A percentile compares a stretch with the other conserved stretches of the same genome.
Evolutionary conservation across 495 filamentous ascomycete species (phyloP).

Genomic region (Chaetomium tenue): DNA sequence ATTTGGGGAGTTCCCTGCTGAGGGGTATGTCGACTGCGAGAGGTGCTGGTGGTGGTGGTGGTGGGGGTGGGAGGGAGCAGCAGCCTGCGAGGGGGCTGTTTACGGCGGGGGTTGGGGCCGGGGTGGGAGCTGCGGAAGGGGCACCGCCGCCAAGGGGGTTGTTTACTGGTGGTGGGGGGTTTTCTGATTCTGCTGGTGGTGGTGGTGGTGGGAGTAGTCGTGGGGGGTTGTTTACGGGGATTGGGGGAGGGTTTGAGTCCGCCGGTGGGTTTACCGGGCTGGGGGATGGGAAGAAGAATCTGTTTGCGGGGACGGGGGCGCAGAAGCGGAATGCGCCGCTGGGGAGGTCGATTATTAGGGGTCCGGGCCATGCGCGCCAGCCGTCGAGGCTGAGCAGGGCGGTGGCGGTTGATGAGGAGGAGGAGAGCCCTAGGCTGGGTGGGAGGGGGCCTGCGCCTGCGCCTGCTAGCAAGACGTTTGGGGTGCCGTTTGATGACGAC

Average conservation of each 20-base stretch:
- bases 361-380: slow-evolving; percentile 11
- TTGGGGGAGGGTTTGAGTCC: slow-evolving; percentile 5
- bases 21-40: slow-evolving; percentile 30
- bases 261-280: not conserved
- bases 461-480: slow-evolving; percentile 34
- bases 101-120: not conserved
- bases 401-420: slow-evolving; percentile 24
- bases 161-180: not conserved
- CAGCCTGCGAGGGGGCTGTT: slow-evolving; percentile 11
- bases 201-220: too few relatives aligned
- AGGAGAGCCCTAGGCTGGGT: slow-evolving; percentile 21
- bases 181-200: not conserved
- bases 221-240: slow-evolving; percentile 17
- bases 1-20: slow-evolving; percentile 65
- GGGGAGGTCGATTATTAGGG: slow-evolving; percentile 20
- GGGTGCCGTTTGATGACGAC: slow-evolving; percentile 35
- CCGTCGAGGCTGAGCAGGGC: slow-evolving; percentile 30
- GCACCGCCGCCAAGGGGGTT: not conserved
- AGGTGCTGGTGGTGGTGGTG: not conserved
- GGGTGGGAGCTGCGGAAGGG: too few relatives aligned
- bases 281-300: slow-evolving; percentile 2
- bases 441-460: slow-evolving; percentile 30
- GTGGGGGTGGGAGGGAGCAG: too few relatives aligned
- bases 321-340: slow-evolving; percentile 9
- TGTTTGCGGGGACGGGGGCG: slow-evolving; percentile 1